phyloP scores from a whole-genome alignment of 257 asterid genomes.

The Scutellaria galericulata region DNA sequence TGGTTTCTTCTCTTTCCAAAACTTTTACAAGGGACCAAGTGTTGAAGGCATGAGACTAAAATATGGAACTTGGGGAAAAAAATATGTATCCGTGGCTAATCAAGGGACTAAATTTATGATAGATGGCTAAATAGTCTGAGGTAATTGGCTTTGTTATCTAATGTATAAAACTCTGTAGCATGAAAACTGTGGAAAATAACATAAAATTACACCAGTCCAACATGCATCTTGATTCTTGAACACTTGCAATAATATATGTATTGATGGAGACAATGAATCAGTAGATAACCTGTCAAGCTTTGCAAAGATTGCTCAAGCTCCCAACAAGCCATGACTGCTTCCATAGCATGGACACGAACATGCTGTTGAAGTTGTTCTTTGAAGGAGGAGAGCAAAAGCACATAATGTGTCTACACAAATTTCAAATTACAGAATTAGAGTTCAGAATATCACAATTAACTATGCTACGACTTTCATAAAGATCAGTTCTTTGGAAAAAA shows the following conservation, averaged over 20 bases:
- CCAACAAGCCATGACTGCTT: slow-evolving; percentile 99
- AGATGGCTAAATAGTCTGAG: neutral
- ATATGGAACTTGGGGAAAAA: neutral
- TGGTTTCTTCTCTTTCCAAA: neutral
- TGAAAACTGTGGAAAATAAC: neutral
- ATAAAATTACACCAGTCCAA: neutral
- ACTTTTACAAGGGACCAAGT: neutral
- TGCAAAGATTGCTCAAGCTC: slow-evolving; percentile 98
- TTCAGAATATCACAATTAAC: neutral
- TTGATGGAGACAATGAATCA: neutral
- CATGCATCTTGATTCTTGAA: neutral
- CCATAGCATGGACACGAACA: slow-evolving; percentile 99
- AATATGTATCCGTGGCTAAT: neutral
- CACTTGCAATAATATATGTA: neutral
- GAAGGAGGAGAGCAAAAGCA: slow-evolving; percentile 87
- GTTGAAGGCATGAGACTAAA: neutral
- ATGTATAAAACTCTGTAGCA: slow-evolving; percentile 1
- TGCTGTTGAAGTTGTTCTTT: slow-evolving; percentile 99
- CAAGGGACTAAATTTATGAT: neutral
- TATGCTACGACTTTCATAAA: neutral
- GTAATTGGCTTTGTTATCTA: neutral
- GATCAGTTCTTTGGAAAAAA: no score
- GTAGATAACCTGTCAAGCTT: slow-evolving; percentile 81
- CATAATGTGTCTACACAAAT: slow-evolving; percentile 81
- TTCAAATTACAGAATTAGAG: slow-evolving; percentile 26